Percentiles rank a stretch among this genome's conserved stretches.
These are phyloP conservation scores for Erysimum cheiri DNA, from an alignment of 441 rosid species.

Conservation along the genomic window DNA sequence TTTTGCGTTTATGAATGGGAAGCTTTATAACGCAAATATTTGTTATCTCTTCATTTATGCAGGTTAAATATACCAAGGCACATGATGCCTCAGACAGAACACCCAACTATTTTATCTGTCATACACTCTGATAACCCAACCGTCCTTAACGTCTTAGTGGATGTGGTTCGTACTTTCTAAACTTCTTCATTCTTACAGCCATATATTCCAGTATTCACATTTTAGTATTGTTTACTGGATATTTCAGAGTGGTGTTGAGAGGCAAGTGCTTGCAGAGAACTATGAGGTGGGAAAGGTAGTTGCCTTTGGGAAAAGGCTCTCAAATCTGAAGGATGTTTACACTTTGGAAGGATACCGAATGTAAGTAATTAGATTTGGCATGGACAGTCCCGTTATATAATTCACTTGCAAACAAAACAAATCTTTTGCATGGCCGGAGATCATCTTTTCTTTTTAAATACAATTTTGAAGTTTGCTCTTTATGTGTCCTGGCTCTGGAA, in stretches of 20 bases:
- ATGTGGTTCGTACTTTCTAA: conserved; percentile 59
- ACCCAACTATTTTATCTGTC: conserved; percentile 85
- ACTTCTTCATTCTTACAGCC: conserved; percentile 25
- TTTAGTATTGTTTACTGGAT: conserved; percentile 35
- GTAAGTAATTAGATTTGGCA: conserved; percentile 54
- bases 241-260: conserved; percentile 78
- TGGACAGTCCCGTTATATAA: conserved; percentile 5
- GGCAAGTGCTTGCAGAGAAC: conserved; percentile 94
- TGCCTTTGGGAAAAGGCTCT: conserved; percentile 84
- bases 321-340: conserved; percentile 84
- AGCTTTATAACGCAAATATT: conserved; percentile 20
- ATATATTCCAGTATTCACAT: conserved; percentile 15
- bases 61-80: conserved; percentile 80
- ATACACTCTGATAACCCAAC: conserved; percentile 75
- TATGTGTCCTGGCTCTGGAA: conserved; percentile 11
- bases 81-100: conserved; percentile 89
- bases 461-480: background rate
- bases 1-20: conserved; percentile 19
- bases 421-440: background rate
- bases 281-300: conserved; percentile 81
- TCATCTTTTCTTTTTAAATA: background rate
- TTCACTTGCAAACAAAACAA: conserved; percentile 32
- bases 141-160: conserved; percentile 91
- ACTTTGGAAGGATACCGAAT: conserved; percentile 90
- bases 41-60: conserved; percentile 37